A percentile compares a stretch with the other conserved stretches of the same genome.
Conservation (phyloP, 2,329 filamentous ascomycete species). For the Harringtonia lauricola region DNA sequence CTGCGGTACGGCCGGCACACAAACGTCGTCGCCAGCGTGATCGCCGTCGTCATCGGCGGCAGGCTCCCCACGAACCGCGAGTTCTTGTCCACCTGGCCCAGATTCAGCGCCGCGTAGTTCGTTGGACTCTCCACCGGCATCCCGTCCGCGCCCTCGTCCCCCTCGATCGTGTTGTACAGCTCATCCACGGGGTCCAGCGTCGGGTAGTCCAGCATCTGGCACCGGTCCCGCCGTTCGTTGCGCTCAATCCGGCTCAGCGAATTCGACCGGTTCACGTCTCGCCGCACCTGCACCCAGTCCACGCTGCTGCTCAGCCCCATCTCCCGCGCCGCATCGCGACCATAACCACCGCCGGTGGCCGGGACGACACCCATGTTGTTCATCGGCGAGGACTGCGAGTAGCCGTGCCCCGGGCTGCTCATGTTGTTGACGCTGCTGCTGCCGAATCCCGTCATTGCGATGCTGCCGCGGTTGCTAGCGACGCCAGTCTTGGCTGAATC, state of each 20-base stretch:
- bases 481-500: conserved; percentile 91
- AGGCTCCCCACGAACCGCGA: conserved; percentile 79
- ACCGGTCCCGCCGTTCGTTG: conserved; percentile 74
- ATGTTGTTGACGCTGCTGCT: conserved; percentile 9
- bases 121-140: conserved; percentile 70
- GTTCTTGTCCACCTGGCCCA: conserved; percentile 89
- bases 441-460: conserved; percentile 47
- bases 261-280: conserved; percentile 92
- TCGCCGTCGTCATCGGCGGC: conserved; percentile 70
- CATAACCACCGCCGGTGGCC: conserved; percentile 23
- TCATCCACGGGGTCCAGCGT: conserved; percentile 85
- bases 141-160: conserved; percentile 81
- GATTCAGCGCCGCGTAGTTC: conserved; percentile 69
- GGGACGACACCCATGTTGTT: conserved; percentile 20
- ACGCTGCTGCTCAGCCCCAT: conserved; percentile 52
- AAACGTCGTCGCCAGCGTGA: conserved; percentile 77
- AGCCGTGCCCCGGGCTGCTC: not conserved
- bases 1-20: conserved; percentile 90
- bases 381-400: conserved; percentile 25
- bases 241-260: conserved; percentile 83
- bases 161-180: conserved; percentile 72
- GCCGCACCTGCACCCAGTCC: conserved; percentile 95
- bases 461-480: conserved; percentile 76
- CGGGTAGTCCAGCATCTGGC: conserved; percentile 87
- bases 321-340: conserved; percentile 50